Percentiles rank a stretch among this genome's conserved stretches.
Evolutionary conservation across 345 rosid species (phyloP).

Genomic region (Eutrema japonicum): DNA sequence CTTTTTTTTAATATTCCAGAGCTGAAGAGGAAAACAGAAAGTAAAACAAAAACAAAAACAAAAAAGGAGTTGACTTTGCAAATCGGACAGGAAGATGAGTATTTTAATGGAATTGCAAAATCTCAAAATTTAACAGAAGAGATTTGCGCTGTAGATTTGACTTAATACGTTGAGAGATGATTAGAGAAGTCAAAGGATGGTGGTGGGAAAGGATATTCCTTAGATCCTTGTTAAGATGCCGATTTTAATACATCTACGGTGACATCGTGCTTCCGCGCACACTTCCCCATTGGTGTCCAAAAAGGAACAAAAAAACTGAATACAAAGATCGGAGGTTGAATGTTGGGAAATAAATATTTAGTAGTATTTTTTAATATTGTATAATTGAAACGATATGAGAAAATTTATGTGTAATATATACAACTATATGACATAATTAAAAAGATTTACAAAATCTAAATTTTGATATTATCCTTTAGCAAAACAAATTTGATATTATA

Average conservation of each 20-base stretch:
- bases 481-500: too few species aligned
- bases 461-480: too few species aligned
- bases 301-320: background rate
- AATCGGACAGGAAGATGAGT: slow-evolving; percentile 24
- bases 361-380: too few species aligned
- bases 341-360: background rate
- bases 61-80: slow-evolving; percentile 41
- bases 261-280: slow-evolving; percentile 42
- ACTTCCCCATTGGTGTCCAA: background rate
- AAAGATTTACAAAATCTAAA: too few species aligned
- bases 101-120: slow-evolving; percentile 24
- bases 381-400: too few species aligned
- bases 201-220: slow-evolving; percentile 40
- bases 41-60: slow-evolving; percentile 25
- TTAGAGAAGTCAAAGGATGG: slow-evolving; percentile 29
- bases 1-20: background rate
- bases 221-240: slow-evolving; percentile 32
- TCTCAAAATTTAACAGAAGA: slow-evolving; percentile 18
- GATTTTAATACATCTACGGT: slow-evolving; percentile 12
- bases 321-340: too few species aligned
- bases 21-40: slow-evolving; percentile 4
- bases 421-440: too few species aligned
- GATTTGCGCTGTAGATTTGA: slow-evolving; percentile 22
- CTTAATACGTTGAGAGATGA: slow-evolving; percentile 12
- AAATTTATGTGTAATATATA: too few species aligned